Evolutionary conservation across 2,329 filamentous ascomycete genomes (phyloP).

Genomic region (Ambrosiella beaveri): DNA sequence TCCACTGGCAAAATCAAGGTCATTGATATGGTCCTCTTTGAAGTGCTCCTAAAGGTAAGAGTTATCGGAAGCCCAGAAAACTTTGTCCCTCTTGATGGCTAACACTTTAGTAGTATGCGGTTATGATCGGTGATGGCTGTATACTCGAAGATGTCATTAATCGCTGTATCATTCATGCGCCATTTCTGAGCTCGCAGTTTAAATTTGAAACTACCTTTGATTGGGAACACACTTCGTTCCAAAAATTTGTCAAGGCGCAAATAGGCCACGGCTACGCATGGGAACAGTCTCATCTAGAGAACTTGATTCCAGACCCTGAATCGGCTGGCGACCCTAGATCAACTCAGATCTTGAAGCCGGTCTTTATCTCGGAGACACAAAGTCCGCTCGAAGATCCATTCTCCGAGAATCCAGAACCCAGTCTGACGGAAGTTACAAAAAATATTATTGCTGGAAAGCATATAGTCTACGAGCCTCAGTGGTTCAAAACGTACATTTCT

Average conservation of each 20-base stretch:
- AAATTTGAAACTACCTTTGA: conserved; percentile 23
- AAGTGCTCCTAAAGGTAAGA: conserved; percentile 21
- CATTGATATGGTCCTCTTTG: conserved; percentile 19
- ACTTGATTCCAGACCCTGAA: conserved; percentile 18
- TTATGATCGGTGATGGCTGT: conserved; percentile 34
- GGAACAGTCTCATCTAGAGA: conserved; percentile 7
- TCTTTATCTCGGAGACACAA: neutral
- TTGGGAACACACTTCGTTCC: conserved; percentile 31
- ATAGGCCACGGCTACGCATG: neutral
- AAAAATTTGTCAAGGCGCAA: conserved; percentile 27
- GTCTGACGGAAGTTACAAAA: neutral
- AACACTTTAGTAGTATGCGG: conserved; percentile 27
- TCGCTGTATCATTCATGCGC: conserved; percentile 30
- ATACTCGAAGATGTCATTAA: conserved; percentile 31
- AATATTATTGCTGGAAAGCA: neutral
- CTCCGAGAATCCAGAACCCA: neutral
- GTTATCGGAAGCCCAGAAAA: neutral
- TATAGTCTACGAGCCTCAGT: neutral
- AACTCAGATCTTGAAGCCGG: neutral
- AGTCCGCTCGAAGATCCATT: neutral
- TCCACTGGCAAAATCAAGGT: conserved; percentile 16
- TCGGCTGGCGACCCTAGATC: conserved; percentile 3
- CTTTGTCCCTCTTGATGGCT: neutral
- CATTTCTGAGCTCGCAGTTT: conserved; percentile 36
- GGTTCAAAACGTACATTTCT: neutral